phyloP scores from a whole-genome alignment of 179 eudicot species.

The Silene vulgaris region DNA sequence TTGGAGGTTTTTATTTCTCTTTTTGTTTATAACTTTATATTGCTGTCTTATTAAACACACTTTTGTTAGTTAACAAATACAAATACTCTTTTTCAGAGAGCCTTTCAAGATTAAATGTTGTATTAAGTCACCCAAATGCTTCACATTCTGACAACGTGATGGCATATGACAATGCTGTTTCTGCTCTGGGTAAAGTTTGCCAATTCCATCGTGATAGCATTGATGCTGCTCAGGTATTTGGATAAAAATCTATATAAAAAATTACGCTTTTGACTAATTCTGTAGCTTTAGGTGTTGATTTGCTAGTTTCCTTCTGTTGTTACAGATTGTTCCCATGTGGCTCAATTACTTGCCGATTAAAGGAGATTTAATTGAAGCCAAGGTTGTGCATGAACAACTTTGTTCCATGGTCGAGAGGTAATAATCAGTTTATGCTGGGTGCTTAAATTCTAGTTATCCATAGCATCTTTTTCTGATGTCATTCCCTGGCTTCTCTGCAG shows the following conservation, averaged over 20 bases:
- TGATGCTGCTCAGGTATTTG: slow-evolving; percentile 71
- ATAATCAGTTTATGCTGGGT: background rate
- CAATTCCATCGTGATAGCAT: slow-evolving; percentile 78
- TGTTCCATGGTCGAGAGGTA: slow-evolving; percentile 48
- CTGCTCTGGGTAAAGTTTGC: slow-evolving; percentile 90
- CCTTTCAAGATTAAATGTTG: slow-evolving; percentile 40
- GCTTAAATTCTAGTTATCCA: background rate
- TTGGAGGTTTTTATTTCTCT: slow-evolving; percentile 32
- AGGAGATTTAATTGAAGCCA: slow-evolving; percentile 44
- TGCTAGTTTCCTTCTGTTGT: background rate
- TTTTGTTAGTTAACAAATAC: slow-evolving; percentile 9
- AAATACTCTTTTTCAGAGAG: slow-evolving; percentile 28
- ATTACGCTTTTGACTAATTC: background rate
- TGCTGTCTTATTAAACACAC: background rate
- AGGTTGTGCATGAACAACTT: slow-evolving; percentile 45
- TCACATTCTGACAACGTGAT: slow-evolving; percentile 63
- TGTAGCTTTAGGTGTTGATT: background rate
- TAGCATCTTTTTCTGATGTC: background rate
- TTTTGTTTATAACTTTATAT: background rate
- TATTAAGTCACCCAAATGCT: slow-evolving; percentile 68
- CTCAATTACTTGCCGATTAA: slow-evolving; percentile 39
- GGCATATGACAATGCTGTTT: slow-evolving; percentile 98
- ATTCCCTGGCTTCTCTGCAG: slow-evolving; percentile 27
- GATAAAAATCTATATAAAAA: background rate
- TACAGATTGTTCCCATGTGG: slow-evolving; percentile 41